Conservation (phyloP, 345 rosid genomes). For the Gossypium rotundifolium region DNA sequence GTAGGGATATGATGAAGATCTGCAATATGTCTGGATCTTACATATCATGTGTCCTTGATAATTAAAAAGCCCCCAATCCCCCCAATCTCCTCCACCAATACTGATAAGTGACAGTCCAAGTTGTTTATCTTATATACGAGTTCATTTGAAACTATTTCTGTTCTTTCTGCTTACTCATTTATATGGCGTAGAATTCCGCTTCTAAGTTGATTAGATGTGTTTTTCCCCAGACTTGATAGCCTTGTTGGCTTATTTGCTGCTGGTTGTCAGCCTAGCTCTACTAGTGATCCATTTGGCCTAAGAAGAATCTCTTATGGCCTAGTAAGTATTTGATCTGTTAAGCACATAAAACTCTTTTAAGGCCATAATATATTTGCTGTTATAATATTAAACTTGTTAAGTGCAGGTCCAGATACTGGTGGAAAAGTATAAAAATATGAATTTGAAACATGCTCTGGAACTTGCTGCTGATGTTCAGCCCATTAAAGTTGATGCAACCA, state of each 20-base stretch:
- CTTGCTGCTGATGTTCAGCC: slow-evolving; percentile 81
- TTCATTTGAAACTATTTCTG: not conserved
- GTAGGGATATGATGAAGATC: not conserved
- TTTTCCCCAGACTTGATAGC: slow-evolving; percentile 70
- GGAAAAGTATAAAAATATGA: slow-evolving; percentile 59
- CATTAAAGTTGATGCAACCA: slow-evolving; percentile 45
- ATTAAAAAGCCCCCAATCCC: not conserved
- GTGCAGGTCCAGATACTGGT: slow-evolving; percentile 83
- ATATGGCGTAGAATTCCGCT: slow-evolving; percentile 5
- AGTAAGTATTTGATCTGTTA: slow-evolving; percentile 43
- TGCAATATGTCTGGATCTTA: not conserved
- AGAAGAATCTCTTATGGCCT: slow-evolving; percentile 93
- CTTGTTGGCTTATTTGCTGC: slow-evolving; percentile 95
- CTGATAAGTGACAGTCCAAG: not conserved
- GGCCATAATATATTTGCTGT: not conserved
- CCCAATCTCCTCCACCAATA: not conserved
- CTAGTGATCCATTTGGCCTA: slow-evolving; percentile 89
- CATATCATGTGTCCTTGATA: not conserved
- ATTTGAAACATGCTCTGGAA: slow-evolving; percentile 53
- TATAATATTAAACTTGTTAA: slow-evolving; percentile 15
- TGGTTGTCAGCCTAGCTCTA: slow-evolving; percentile 94
- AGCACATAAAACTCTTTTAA: not conserved
- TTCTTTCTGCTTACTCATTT: not conserved
- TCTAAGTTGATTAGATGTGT: slow-evolving; percentile 8
- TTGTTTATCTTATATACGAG: not conserved